phyloP scores from a whole-genome alignment of 495 filamentous ascomycete genomes.

The Lasiosphaeria miniovina region DNA sequence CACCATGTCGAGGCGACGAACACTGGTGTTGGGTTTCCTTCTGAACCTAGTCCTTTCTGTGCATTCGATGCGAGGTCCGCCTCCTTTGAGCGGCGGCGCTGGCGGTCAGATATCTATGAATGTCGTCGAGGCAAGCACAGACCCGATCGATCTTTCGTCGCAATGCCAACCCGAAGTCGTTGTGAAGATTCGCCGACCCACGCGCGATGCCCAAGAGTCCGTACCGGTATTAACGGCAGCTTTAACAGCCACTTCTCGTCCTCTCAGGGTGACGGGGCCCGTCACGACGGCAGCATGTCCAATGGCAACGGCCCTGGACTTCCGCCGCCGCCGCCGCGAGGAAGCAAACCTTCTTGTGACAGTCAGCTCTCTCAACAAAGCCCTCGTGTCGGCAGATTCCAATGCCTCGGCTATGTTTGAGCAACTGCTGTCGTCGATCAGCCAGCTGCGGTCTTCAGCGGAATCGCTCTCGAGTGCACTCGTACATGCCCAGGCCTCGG shows the following conservation, averaged over 20 bases:
- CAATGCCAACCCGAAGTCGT: constrained; percentile 3
- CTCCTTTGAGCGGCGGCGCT: background rate
- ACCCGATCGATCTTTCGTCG: background rate
- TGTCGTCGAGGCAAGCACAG: background rate
- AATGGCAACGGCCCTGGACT: constrained; percentile 3
- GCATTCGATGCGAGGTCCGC: background rate
- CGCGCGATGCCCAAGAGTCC: background rate
- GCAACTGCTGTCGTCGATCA: constrained; percentile 15
- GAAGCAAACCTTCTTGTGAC: constrained; percentile 10
- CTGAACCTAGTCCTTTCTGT: background rate
- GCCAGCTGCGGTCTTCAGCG: constrained; percentile 14
- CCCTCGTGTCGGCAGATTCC: constrained; percentile 14
- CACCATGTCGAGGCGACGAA: constrained; percentile 10
- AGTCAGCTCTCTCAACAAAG: constrained; percentile 20
- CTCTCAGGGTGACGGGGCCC: background rate
- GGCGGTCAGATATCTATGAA: background rate
- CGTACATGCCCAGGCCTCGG: constrained; percentile 14
- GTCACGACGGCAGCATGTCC: constrained; percentile 3
- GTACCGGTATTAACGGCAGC: background rate
- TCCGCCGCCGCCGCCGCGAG: constrained; percentile 5
- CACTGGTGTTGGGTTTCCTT: constrained; percentile 1
- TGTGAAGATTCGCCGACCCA: background rate
- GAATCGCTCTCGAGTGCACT: constrained; percentile 20
- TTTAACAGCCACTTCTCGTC: background rate
- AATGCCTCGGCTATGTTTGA: constrained; percentile 10